Base-by-base conservation (phyloP, 2,329 filamentous ascomycete genomes). In the Xylariaceae sp. region DNA sequence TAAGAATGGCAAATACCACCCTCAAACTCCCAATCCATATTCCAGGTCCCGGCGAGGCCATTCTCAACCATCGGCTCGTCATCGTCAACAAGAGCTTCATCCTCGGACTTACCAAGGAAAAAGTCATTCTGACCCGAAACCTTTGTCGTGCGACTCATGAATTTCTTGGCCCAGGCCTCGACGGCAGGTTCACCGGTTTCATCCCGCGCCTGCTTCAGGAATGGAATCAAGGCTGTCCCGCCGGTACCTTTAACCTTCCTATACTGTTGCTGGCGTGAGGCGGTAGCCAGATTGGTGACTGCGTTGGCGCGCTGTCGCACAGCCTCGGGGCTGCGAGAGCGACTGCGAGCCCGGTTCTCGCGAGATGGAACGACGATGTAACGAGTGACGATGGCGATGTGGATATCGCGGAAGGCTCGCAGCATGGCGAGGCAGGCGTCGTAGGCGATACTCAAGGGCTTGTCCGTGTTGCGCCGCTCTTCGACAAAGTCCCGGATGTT, bases 131-230 rank as follows among this genome's bases (percentile, higher is more conserved):
- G 72, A 2, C 78, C 77, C 32, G 76, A 72, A 14, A 72, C 65
- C 57, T 71, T 70, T 18, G 73, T 68, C 62, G 76, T 72, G 35
- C 77, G 71, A 59, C 72, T 78, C 77, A 83, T 81, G 59, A 82
- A 81, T 15, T 72, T 69, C 56, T 67, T 74, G 1, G 80, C 77
- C 83, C 82, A 86, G 45, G 75, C 72, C 59, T 82, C 78, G 35
- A 97, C 85, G 1, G 91, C 90, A 1, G 90, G 90, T 68, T 97
- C 92, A 14, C 89, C 89, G 1, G 94, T 99, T 75, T 99, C 94
- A 62, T 99, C 91, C 27, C 94, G 80, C 5, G 94, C 94, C 71
- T 99, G 94, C 71, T 97, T 96, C 53, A 99, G 75, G 70, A 99
- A 99, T 0, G 92, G 89, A 48, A 99, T 96, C 49, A 99, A 74